phyloP scores from a whole-genome alignment of 2,329 filamentous ascomycete species.

The Trichoderma oligosporum region DNA sequence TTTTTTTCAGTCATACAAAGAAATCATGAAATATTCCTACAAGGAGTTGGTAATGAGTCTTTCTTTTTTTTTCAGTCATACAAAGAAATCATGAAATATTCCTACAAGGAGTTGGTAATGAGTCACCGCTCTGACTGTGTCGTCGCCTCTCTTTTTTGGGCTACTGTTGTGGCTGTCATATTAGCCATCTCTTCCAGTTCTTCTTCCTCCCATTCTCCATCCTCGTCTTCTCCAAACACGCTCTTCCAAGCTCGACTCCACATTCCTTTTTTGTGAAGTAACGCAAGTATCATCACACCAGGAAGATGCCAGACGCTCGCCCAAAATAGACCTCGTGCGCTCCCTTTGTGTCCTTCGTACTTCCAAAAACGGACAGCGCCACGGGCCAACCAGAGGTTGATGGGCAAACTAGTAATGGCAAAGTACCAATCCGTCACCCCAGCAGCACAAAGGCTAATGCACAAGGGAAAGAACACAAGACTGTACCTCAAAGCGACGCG shows the following conservation, averaged over 20 bases:
- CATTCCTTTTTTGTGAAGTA: constrained; percentile 90
- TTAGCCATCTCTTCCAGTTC: constrained; percentile 41
- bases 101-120: not conserved
- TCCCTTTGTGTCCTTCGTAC: constrained; percentile 71
- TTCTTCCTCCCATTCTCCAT: constrained; percentile 57
- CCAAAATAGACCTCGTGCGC: constrained; percentile 86
- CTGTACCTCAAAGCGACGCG: constrained; percentile 87
- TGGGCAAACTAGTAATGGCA: constrained; percentile 70
- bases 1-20: not conserved
- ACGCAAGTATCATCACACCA: constrained; percentile 80
- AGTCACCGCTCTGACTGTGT: constrained; percentile 21
- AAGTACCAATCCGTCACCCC: constrained; percentile 86
- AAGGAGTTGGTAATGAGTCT: not conserved
- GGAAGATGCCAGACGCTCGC: constrained; percentile 96
- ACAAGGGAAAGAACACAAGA: constrained; percentile 80
- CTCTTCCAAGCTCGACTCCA: constrained; percentile 78
- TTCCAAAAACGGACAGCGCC: constrained; percentile 81
- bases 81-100: not conserved
- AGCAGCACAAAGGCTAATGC: constrained; percentile 70
- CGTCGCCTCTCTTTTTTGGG: constrained; percentile 24
- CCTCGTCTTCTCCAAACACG: constrained; percentile 53
- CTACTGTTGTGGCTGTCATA: constrained; percentile 32
- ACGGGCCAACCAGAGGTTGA: constrained; percentile 81
- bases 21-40: constrained; percentile 6
- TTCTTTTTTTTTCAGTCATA: not conserved